A percentile compares a stretch with the other conserved stretches of the same genome.
Conservation (phyloP, 306 rosid genomes). For the Casuarina cunninghamiana region DNA sequence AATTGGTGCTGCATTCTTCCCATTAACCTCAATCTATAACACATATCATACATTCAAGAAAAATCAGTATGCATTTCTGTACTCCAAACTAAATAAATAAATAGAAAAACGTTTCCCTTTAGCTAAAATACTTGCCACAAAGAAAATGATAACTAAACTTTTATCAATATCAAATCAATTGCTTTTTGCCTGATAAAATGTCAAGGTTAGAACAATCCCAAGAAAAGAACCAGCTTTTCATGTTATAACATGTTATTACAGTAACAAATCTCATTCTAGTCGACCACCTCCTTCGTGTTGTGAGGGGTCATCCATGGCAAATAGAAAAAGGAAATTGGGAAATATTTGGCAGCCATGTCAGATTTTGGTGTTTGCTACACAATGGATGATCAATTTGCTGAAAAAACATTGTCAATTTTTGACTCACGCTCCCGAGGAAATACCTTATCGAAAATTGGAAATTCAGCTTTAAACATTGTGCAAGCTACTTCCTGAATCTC, state of each 20-base stretch:
- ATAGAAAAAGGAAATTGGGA: neutral
- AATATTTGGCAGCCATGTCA: neutral
- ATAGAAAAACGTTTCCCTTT: neutral
- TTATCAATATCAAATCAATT: neutral
- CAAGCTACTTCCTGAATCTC: conserved; percentile 72
- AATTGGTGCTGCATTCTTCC: conserved; percentile 68
- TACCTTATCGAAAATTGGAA: conserved; percentile 88
- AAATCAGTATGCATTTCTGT: conserved; percentile 15
- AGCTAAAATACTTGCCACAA: neutral
- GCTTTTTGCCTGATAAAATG: neutral
- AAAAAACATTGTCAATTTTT: neutral
- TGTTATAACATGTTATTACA: neutral
- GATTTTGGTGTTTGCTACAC: neutral
- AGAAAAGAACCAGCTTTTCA: neutral
- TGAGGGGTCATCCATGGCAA: too few relatives aligned
- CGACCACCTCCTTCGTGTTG: too few relatives aligned
- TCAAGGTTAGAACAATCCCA: neutral
- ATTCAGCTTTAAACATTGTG: conserved; percentile 85
- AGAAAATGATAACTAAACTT: neutral
- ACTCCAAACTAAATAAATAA: neutral
- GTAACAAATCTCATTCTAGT: too few relatives aligned
- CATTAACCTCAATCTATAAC: conserved; percentile 75
- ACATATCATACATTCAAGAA: neutral
- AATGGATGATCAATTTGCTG: neutral
- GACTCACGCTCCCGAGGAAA: conserved; percentile 24